phyloP scores from a whole-genome alignment of 169 alveolate genomes.

The Cryptosporidium baileyi region DNA sequence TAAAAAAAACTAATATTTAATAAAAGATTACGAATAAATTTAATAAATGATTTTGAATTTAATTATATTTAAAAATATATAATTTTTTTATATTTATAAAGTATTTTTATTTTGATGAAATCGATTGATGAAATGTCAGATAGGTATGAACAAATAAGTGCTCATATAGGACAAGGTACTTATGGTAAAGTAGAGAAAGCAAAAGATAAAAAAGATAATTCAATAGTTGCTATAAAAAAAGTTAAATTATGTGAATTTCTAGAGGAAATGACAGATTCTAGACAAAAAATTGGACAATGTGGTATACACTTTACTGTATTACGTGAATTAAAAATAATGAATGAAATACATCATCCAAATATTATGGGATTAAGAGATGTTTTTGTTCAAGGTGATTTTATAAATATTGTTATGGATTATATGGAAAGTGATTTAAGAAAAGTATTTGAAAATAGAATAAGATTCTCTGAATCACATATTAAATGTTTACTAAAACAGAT shows the following conservation, averaged over 20 bases:
- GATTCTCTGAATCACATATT: conserved; percentile 89
- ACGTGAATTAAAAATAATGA: conserved; percentile 90
- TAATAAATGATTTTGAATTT: no score
- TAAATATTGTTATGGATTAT: conserved; percentile 93
- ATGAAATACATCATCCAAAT: conserved; percentile 88
- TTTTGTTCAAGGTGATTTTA: conserved; percentile 82
- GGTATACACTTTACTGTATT: conserved; percentile 91
- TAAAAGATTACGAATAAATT: no score
- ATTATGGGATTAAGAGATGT: conserved; percentile 87
- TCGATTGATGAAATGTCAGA: background rate
- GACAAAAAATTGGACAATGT: conserved; percentile 78
- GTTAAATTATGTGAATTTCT: conserved; percentile 77
- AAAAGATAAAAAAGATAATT: conserved; percentile 82
- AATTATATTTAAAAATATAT: no score
- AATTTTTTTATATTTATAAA: no score
- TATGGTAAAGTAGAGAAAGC: conserved; percentile 95
- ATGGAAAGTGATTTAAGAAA: conserved; percentile 94
- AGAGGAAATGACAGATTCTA: conserved; percentile 12
- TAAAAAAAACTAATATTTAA: no score
- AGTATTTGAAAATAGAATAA: conserved; percentile 87
- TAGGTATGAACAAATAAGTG: conserved; percentile 77
- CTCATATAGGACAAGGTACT: conserved; percentile 95
- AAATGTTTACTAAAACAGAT: conserved; percentile 87
- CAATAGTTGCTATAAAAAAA: conserved; percentile 92
- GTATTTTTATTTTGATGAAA: no score